Percentiles rank a stretch among this genome's conserved stretches.
These are phyloP conservation scores for Gossypium rotundifolium DNA, from an alignment of 345 rosid species.

Conservation along the genomic window DNA sequence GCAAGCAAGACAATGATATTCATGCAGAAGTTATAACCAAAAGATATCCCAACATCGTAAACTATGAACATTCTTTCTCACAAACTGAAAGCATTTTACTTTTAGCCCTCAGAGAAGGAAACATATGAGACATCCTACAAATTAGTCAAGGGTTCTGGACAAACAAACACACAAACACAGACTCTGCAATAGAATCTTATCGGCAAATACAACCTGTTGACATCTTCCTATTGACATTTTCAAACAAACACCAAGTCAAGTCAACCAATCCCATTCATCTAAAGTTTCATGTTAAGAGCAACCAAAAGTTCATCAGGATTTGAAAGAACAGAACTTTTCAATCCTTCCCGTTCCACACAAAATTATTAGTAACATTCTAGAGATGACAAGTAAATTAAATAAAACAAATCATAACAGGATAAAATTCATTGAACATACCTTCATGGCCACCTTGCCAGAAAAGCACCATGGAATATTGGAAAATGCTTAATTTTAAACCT, in stretches of 20 bases:
- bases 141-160: not conserved
- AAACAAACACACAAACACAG: not conserved
- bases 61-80: not conserved
- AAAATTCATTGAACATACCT: conserved; percentile 38
- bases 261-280: not conserved
- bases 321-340: not conserved
- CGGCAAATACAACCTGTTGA: not conserved
- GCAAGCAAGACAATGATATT: not conserved
- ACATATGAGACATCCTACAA: not conserved
- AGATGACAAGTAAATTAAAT: not conserved
- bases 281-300: not conserved
- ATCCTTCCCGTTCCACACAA: not conserved
- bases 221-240: not conserved
- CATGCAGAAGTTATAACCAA: not conserved
- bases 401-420: not conserved
- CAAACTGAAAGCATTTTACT: not conserved
- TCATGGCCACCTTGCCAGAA: conserved; percentile 38
- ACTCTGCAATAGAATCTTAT: not conserved
- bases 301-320: not conserved
- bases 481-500: conserved; percentile 55
- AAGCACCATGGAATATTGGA: conserved; percentile 65
- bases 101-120: not conserved
- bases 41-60: not conserved
- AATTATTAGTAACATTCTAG: not conserved
- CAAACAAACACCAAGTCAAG: not conserved